These are phyloP conservation scores for Colletotrichum falcatum DNA, from an alignment of 2,329 filamentous ascomycete genomes.

Conservation along the genomic window DNA sequence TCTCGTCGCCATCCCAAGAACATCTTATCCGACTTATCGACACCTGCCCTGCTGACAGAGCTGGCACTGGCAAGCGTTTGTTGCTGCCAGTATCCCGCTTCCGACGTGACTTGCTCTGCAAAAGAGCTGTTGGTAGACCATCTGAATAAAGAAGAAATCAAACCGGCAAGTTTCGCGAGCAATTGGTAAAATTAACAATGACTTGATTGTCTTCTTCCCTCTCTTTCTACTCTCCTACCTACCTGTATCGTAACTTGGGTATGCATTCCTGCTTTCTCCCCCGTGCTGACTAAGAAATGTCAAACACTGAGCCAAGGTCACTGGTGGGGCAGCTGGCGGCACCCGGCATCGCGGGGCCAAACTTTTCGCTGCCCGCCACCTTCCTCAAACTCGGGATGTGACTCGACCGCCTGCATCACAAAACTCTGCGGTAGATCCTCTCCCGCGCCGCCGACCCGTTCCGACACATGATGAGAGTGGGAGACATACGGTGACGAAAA, in stretches of 20 bases:
- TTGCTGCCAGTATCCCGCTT: not conserved
- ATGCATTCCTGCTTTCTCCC: not conserved
- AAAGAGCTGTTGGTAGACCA: not conserved
- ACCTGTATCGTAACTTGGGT: not conserved
- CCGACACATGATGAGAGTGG: slow-evolving; percentile 39
- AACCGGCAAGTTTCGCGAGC: not conserved
- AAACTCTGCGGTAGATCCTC: slow-evolving; percentile 28
- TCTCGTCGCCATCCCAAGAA: slow-evolving; percentile 19
- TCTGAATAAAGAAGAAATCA: not conserved
- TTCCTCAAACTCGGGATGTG: slow-evolving; percentile 35
- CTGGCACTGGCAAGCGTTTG: not conserved
- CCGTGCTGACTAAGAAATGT: slow-evolving; percentile 5
- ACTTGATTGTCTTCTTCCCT: not conserved
- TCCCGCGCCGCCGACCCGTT: slow-evolving; percentile 1
- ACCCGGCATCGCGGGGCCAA: slow-evolving; percentile 42
- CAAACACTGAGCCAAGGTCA: not conserved
- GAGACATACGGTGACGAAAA: slow-evolving; percentile 48
- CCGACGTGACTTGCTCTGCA: not conserved
- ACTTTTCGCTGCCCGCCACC: slow-evolving; percentile 42
- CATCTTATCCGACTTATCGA: slow-evolving; percentile 10
- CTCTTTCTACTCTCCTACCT: not conserved
- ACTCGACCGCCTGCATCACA: slow-evolving; percentile 29
- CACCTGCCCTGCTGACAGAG: not conserved
- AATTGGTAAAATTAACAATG: not conserved
- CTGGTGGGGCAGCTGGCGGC: slow-evolving; percentile 26